Evolutionary conservation across 805 yeast genomes (phyloP).

Genomic region (Scheffersomyces ergatensis): DNA sequence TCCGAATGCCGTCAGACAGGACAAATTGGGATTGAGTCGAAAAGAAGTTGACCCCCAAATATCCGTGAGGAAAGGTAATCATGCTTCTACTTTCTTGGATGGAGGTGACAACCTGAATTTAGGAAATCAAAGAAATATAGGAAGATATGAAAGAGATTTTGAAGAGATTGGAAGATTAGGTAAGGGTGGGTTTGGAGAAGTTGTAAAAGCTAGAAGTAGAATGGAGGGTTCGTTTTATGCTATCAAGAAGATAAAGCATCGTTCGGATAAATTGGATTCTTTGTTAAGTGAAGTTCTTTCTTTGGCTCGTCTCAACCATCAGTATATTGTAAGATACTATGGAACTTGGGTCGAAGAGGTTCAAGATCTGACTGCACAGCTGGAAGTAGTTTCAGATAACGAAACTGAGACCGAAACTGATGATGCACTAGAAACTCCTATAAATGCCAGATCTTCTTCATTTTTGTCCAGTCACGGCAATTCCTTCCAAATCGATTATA

Average conservation of each 20-base stretch:
- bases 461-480: slow-evolving; percentile 17
- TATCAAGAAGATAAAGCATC: slow-evolving; percentile 83
- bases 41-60: neutral
- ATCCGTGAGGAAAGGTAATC: neutral
- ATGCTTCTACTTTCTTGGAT: neutral
- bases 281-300: slow-evolving; percentile 90
- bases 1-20: neutral
- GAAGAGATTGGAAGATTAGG: slow-evolving; percentile 93
- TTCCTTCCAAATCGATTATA: slow-evolving; percentile 57
- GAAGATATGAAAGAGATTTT: slow-evolving; percentile 88
- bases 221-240: slow-evolving; percentile 96
- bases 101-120: neutral
- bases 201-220: slow-evolving; percentile 91
- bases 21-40: neutral
- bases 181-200: slow-evolving; percentile 96
- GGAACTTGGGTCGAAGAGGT: slow-evolving; percentile 97
- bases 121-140: slow-evolving; percentile 23
- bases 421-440: slow-evolving; percentile 10
- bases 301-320: slow-evolving; percentile 88
- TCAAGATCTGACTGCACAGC: slow-evolving; percentile 8
- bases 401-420: slow-evolving; percentile 20
- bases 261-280: slow-evolving; percentile 72
- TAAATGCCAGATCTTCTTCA: slow-evolving; percentile 13
- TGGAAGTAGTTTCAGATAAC: slow-evolving; percentile 18
- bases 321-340: slow-evolving; percentile 92